These are phyloP conservation scores for Nicotiana knightiana DNA, from an alignment of 257 asterid species.

Conservation along the genomic window DNA sequence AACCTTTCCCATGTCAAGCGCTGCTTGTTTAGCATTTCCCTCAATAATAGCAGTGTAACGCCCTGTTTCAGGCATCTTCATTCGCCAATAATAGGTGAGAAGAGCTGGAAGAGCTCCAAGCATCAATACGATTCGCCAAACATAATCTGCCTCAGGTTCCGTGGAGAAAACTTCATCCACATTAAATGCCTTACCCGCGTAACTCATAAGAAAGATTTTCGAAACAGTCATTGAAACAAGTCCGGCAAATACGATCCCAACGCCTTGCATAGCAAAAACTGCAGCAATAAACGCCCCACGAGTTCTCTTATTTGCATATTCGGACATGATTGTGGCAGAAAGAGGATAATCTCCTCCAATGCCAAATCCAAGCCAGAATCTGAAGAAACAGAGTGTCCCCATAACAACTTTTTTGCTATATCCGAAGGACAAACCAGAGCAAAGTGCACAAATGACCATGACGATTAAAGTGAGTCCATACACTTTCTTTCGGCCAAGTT, in stretches of 20 bases:
- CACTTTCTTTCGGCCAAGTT: conserved; percentile 57
- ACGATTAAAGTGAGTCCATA: conserved; percentile 56
- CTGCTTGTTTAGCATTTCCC: conserved; percentile 57
- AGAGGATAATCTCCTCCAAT: conserved; percentile 77
- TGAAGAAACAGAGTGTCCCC: conserved; percentile 61
- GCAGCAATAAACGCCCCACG: conserved; percentile 69
- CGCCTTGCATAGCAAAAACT: conserved; percentile 69
- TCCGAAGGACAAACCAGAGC: conserved; percentile 58
- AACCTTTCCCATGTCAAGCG: conserved; percentile 51
- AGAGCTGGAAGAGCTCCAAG: conserved; percentile 66
- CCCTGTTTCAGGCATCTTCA: conserved; percentile 38
- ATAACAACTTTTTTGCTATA: conserved; percentile 36
- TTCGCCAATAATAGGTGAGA: conserved; percentile 62
- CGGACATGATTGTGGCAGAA: conserved; percentile 73
- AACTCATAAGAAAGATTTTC: conserved; percentile 27
- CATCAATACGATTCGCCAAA: conserved; percentile 63
- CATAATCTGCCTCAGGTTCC: conserved; percentile 46
- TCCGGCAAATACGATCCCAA: conserved; percentile 53
- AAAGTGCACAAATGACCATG: conserved; percentile 49
- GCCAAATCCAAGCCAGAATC: conserved; percentile 71
- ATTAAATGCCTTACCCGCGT: conserved; percentile 27
- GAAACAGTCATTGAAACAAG: conserved; percentile 35
- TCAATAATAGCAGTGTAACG: conserved; percentile 78
- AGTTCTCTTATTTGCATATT: conserved; percentile 57
- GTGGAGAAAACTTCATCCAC: conserved; percentile 29